Evolutionary conservation across 768 basidiomycete species (phyloP), one percentile per base, ranked within the genome.

Genomic region (Vishniacozyma victoriae): DNA sequence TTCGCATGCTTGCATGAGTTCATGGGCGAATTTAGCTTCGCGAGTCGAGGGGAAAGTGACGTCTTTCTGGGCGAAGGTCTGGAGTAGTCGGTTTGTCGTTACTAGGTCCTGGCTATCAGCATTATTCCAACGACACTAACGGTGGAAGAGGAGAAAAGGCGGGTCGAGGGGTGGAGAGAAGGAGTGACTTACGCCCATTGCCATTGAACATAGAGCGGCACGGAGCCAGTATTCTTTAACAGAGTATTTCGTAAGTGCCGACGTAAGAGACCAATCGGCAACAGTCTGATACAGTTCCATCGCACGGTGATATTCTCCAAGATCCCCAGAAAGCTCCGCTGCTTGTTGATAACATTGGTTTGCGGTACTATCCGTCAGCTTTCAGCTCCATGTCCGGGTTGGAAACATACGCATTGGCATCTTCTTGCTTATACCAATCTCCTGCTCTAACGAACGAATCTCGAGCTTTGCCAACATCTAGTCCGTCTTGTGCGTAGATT

Each of bases 211-310:
- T 18, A 99, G 75, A 26, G 81, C 81, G 3, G 90, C 79, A 60
- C 83, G 79, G 27, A 97, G 77, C 89, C 91, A 97, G 65, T 93
- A 93, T 59, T 97, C 95, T 75, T 97, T 96, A 60, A 96, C 95
- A 54, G 86, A 90, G 75, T 96, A 99, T 72, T 90, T 91, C n/a
- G 95, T 97, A 60, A 97, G 74, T 7, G 84, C 76, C 16, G 86
- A 88, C 0, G 74, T 74, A 35, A 96, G 77, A 7, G 85, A 87
- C 66, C 86, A 83, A 54, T 84, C 78, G 4, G 90, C 93, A 37
- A 97, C 92, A 64, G 84, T 82, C 64, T 91, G 87, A 60, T 93
- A 99, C 51, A 83, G 83, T 52, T 82, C 77, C 60, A 96, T 89
- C 12, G 95, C 92, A 55, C 81, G 78, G 13, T 80, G 76, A 69